Evolutionary conservation across 306 rosid species (phyloP).

Genomic region (Dalbergia cultrata): DNA sequence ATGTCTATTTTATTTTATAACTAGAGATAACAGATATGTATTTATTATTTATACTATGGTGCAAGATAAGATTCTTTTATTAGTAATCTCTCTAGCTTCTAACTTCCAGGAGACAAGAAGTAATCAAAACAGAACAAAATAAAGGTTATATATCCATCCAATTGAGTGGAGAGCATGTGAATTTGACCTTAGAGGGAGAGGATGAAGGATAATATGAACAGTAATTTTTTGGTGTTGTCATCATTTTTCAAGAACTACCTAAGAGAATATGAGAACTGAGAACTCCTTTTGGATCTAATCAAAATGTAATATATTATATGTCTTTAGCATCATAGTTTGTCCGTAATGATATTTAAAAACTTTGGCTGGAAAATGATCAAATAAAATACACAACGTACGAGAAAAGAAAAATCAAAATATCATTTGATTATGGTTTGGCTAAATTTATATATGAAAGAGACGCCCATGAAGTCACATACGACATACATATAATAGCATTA

Average conservation of each 20-base stretch:
- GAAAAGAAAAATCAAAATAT: background rate
- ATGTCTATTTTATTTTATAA: background rate
- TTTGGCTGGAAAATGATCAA: background rate
- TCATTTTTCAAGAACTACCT: background rate
- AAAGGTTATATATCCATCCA: background rate
- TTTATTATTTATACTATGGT: background rate
- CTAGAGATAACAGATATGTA: background rate
- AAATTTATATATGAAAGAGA: background rate
- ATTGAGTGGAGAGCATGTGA: conserved; percentile 4
- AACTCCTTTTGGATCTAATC: background rate
- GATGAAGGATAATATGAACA: conserved; percentile 4
- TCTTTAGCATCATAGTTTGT: background rate
- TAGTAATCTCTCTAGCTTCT: background rate
- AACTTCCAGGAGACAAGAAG: conserved; percentile 14
- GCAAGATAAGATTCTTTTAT: background rate
- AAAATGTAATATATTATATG: background rate
- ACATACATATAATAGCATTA: background rate
- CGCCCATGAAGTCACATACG: background rate
- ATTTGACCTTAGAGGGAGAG: background rate
- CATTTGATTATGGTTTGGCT: background rate
- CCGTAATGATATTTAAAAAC: background rate
- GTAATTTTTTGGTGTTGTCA: background rate
- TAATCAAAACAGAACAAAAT: too few species aligned
- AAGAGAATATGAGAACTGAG: background rate
- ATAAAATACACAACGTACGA: background rate